Conservation (phyloP, 345 rosid species). For the Eucalyptus marginata region DNA sequence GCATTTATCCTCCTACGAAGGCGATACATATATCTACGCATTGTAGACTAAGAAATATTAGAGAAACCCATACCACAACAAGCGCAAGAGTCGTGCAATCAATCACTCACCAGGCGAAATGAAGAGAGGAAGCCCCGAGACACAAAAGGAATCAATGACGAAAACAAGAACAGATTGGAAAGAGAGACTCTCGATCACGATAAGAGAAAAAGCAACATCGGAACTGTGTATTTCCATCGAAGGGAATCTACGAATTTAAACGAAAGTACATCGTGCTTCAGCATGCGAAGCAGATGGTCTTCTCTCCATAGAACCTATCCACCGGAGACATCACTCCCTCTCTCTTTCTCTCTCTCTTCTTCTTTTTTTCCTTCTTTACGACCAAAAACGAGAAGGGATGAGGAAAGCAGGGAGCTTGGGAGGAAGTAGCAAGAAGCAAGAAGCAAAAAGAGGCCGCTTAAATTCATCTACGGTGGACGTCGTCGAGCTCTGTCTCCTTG, state of each 20-base stretch:
- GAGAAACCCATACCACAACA: not conserved
- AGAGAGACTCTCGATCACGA: not conserved
- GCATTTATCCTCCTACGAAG: not conserved
- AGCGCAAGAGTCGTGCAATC: not conserved
- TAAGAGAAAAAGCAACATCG: too few relatives aligned
- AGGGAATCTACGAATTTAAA: too few relatives aligned
- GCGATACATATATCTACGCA: fast-evolving
- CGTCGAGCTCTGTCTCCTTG: too few relatives aligned
- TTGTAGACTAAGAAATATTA: fast-evolving
- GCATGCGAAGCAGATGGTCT: not conserved
- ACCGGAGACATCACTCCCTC: too few relatives aligned
- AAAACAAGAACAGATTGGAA: not conserved
- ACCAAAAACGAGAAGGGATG: too few relatives aligned
- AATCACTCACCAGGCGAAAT: not conserved
- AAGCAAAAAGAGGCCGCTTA: too few relatives aligned
- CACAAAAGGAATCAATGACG: not conserved
- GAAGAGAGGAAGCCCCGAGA: not conserved
- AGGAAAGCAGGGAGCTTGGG: too few relatives aligned
- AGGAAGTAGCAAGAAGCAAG: too few relatives aligned
- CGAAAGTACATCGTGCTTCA: not conserved
- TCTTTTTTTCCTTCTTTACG: too few relatives aligned
- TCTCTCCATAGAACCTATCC: not conserved
- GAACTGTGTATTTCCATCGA: not conserved
- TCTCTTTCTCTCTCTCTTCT: too few relatives aligned
- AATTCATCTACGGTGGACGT: too few relatives aligned